phyloP scores from a whole-genome alignment of 768 basidiomycete species.

The Lanmaoa pseudosensibilis region DNA sequence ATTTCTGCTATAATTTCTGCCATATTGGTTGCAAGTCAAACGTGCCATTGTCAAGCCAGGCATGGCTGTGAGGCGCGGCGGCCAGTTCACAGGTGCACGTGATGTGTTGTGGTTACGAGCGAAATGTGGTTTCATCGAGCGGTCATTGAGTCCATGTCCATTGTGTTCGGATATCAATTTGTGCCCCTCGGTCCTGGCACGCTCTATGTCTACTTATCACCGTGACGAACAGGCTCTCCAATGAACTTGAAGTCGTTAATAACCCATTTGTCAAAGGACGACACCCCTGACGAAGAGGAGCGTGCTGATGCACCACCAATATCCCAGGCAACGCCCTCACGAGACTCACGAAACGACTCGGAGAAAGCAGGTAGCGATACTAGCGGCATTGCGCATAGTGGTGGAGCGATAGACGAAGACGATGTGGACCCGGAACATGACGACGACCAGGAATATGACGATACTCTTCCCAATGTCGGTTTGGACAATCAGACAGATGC shows the following conservation, averaged over 20 bases:
- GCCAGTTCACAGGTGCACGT: too few species aligned
- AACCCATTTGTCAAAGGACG: slow-evolving; percentile 2
- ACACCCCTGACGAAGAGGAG: slow-evolving; percentile 22
- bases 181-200: neutral
- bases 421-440: slow-evolving; percentile 9
- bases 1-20: slow-evolving; percentile 57
- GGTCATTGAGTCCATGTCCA: too few species aligned
- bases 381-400: neutral
- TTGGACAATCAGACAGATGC: neutral
- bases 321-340: neutral
- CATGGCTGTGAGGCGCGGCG: too few species aligned
- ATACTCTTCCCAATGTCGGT: neutral
- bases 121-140: too few species aligned
- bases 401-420: neutral
- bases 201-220: slow-evolving; percentile 3
- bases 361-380: neutral
- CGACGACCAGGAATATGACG: slow-evolving; percentile 12
- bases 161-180: neutral
- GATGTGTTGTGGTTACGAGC: neutral
- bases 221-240: neutral
- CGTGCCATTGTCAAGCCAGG: too few species aligned
- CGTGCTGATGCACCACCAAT: neutral
- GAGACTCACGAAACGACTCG: neutral
- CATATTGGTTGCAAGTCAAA: slow-evolving; percentile 34
- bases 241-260: slow-evolving; percentile 19